Conservation (phyloP, 1,284 basidiomycete genomes). For the Singerocomus inundabilis region DNA sequence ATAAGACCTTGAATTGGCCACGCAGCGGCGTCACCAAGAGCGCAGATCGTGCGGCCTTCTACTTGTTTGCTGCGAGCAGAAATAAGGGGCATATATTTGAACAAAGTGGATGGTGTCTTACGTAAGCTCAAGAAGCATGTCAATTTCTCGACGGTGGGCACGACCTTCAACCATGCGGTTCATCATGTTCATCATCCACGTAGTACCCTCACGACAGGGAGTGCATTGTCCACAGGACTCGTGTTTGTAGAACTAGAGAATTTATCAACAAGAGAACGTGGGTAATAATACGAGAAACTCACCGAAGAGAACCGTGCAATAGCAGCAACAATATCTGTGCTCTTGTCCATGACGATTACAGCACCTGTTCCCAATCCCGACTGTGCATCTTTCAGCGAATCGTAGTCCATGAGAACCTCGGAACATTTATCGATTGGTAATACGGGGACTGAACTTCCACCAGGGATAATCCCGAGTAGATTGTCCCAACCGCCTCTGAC, state of each 20-base stretch:
- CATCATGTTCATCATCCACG: conserved; percentile 99
- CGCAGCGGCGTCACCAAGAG: conserved; percentile 94
- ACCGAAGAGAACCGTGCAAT: conserved; percentile 91
- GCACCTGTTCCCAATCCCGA: conserved; percentile 96
- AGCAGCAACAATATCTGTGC: conserved; percentile 89
- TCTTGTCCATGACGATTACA: conserved; percentile 99
- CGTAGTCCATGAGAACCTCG: conserved; percentile 96
- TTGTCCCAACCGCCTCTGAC: conserved; percentile 96
- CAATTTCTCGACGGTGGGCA: conserved; percentile 90
- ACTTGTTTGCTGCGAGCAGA: conserved; percentile 78
- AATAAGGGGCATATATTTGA: conserved; percentile 20
- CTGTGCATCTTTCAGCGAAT: conserved; percentile 94
- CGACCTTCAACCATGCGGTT: conserved; percentile 87
- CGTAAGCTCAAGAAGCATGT: conserved; percentile 94
- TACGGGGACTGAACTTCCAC: conserved; percentile 95
- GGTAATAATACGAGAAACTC: conserved; percentile 17
- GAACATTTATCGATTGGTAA: conserved; percentile 80
- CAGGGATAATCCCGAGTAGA: conserved; percentile 91
- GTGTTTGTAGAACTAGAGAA: conserved; percentile 87
- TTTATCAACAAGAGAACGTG: neutral
- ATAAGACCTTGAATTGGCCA: conserved; percentile 98
- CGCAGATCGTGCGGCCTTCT: conserved; percentile 95
- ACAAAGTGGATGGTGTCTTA: conserved; percentile 37
- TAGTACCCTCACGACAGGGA: conserved; percentile 93
- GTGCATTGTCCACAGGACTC: conserved; percentile 99